phyloP scores from a whole-genome alignment of 768 basidiomycete species.

The Clitopilus hobsonii region DNA sequence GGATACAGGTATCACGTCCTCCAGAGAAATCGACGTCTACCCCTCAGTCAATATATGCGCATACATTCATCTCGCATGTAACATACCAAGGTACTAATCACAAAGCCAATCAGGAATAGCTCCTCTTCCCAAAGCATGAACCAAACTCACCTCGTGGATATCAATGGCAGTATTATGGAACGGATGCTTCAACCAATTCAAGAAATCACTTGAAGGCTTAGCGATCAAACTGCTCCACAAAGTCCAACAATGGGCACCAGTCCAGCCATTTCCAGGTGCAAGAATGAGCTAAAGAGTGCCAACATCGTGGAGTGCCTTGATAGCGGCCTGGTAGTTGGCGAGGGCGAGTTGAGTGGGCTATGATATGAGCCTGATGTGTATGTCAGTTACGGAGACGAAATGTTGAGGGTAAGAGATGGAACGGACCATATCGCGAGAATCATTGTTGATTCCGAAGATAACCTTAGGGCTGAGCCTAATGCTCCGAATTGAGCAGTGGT shows the following conservation, averaged over 20 bases:
- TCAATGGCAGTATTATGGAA: slow-evolving; percentile 38
- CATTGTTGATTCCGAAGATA: slow-evolving; percentile 44
- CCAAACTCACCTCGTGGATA: slow-evolving; percentile 35
- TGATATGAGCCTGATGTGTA: not conserved
- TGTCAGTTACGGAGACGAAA: not conserved
- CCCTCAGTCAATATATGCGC: not conserved
- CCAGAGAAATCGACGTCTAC: slow-evolving; percentile 40
- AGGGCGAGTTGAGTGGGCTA: slow-evolving; percentile 37
- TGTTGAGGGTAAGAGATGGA: not conserved
- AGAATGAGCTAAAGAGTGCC: slow-evolving; percentile 39
- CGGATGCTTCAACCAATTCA: slow-evolving; percentile 36
- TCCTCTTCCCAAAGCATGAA: not conserved
- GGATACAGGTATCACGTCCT: slow-evolving; percentile 33
- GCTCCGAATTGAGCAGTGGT: slow-evolving; percentile 36
- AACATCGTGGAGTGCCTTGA: slow-evolving; percentile 34
- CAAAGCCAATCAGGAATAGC: not conserved
- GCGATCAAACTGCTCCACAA: slow-evolving; percentile 27
- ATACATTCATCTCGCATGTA: not conserved
- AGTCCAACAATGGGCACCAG: slow-evolving; percentile 40
- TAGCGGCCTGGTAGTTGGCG: slow-evolving; percentile 38
- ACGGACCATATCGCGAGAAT: slow-evolving; percentile 39
- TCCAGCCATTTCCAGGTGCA: slow-evolving; percentile 43
- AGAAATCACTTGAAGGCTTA: slow-evolving; percentile 36
- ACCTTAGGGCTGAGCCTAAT: slow-evolving; percentile 36
- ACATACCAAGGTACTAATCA: slow-evolving; percentile 4